These are phyloP conservation scores for Aspergillus bertholletiae DNA, from an alignment of 495 filamentous ascomycete species.

Conservation along the genomic window DNA sequence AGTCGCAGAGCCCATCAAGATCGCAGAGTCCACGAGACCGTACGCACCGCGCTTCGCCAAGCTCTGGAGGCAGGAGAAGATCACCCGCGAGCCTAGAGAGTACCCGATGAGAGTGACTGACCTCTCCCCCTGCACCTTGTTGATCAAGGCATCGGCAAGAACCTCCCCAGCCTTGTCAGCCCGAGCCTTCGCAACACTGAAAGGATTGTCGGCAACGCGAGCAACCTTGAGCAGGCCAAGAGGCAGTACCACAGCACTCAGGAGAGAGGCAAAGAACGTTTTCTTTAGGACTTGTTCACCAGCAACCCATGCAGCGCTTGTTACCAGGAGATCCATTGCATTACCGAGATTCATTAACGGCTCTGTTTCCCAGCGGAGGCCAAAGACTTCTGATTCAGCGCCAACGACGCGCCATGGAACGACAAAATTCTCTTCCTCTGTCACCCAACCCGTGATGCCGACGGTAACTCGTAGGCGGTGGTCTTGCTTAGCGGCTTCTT, in stretches of 20 bases:
- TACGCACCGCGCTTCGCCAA: conserved; percentile 77
- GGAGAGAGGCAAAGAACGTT: conserved; percentile 72
- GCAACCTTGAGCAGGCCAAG: conserved; percentile 72
- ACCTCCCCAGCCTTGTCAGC: conserved; percentile 84
- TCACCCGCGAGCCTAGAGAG: conserved; percentile 83
- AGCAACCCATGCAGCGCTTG: conserved; percentile 74
- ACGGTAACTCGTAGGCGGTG: conserved; percentile 79
- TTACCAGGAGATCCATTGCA: conserved; percentile 69
- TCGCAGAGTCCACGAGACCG: conserved; percentile 79
- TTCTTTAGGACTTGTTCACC: conserved; percentile 72
- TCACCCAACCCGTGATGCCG: conserved; percentile 79
- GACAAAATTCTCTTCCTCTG: conserved; percentile 62
- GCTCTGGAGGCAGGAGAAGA: conserved; percentile 74
- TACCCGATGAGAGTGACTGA: conserved; percentile 87
- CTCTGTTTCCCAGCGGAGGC: conserved; percentile 79
- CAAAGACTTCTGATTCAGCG: conserved; percentile 70
- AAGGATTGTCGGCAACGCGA: conserved; percentile 84
- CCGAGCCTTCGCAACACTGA: conserved; percentile 74
- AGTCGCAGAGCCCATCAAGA: conserved; percentile 78
- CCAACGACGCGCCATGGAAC: conserved; percentile 75
- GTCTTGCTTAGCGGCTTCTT: conserved; percentile 43
- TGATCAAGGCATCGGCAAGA: conserved; percentile 84
- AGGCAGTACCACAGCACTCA: conserved; percentile 71
- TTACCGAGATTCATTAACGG: conserved; percentile 73
- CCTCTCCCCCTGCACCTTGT: conserved; percentile 83